Evolutionary conservation across 352 stramenopile species (phyloP).

Genomic region (Phytopythium boreale): DNA sequence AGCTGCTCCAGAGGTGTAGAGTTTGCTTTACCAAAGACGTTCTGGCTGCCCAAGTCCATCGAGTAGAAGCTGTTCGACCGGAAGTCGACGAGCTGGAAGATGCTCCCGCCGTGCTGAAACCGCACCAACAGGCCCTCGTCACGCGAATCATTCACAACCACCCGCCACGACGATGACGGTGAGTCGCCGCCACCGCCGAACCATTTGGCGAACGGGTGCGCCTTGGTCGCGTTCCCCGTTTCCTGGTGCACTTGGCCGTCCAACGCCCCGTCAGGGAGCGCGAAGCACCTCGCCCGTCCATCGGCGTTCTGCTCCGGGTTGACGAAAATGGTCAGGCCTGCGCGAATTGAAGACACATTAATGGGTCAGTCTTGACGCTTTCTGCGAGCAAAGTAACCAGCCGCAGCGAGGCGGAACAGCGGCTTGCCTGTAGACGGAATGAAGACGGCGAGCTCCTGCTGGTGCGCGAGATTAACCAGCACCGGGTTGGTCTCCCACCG

Average conservation of each 20-base stretch:
- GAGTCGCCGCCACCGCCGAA: constrained; percentile 21
- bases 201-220: constrained; percentile 50
- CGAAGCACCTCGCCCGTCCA: constrained; percentile 45
- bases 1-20: constrained; percentile 17
- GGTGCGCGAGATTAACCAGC: constrained; percentile 39
- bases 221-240: constrained; percentile 13
- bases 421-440: constrained; percentile 47
- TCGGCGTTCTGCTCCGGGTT: constrained; percentile 33
- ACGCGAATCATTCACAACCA: constrained; percentile 12
- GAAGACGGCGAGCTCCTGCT: constrained; percentile 49
- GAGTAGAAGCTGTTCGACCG: constrained; percentile 35
- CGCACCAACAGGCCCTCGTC: constrained; percentile 40
- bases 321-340: constrained; percentile 48
- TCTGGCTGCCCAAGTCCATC: constrained; percentile 32
- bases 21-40: neutral
- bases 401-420: neutral
- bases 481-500: constrained; percentile 53
- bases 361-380: neutral
- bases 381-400: neutral
- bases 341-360: neutral
- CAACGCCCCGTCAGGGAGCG: constrained; percentile 50
- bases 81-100: constrained; percentile 60
- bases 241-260: constrained; percentile 38
- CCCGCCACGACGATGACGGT: constrained; percentile 20
- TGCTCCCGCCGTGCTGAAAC: constrained; percentile 44